A percentile compares a stretch with the other conserved stretches of the same genome.
phyloP scores from a whole-genome alignment of 1,284 basidiomycete species.

The Xerocomus minutiporus region DNA sequence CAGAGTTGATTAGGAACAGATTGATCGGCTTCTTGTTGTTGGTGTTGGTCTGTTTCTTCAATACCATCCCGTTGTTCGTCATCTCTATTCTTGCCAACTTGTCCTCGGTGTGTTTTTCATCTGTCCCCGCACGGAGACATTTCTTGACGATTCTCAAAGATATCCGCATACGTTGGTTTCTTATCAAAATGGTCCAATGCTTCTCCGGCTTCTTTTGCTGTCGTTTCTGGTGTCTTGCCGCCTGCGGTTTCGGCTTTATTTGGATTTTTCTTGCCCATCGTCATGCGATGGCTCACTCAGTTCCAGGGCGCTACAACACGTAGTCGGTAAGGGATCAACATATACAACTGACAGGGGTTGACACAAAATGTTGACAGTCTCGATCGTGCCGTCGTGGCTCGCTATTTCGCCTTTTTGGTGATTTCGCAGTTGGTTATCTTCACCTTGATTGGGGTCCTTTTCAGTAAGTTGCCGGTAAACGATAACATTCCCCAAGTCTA shows the following conservation, averaged over 20 bases:
- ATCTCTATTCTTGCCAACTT: slow-evolving; percentile 82
- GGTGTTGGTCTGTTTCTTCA: slow-evolving; percentile 77
- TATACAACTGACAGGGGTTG: neutral
- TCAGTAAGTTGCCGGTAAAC: slow-evolving; percentile 54
- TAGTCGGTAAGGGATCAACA: slow-evolving; percentile 23
- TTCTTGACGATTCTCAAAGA: slow-evolving; percentile 32
- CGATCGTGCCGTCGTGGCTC: slow-evolving; percentile 84
- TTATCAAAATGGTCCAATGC: slow-evolving; percentile 61
- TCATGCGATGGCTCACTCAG: slow-evolving; percentile 81
- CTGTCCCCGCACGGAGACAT: neutral
- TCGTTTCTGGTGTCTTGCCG: slow-evolving; percentile 85
- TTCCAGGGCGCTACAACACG: slow-evolving; percentile 81
- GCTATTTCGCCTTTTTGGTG: slow-evolving; percentile 89
- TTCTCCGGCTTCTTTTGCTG: slow-evolving; percentile 61
- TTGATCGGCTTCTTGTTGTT: slow-evolving; percentile 75
- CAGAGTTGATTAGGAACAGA: slow-evolving; percentile 62
- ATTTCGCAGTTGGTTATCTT: slow-evolving; percentile 89
- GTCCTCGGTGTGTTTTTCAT: slow-evolving; percentile 51
- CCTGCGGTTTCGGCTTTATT: slow-evolving; percentile 86
- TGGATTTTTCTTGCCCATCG: slow-evolving; percentile 79
- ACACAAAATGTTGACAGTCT: slow-evolving; percentile 43
- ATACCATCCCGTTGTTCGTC: slow-evolving; percentile 82
- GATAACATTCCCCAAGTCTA: neutral
- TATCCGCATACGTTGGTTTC: slow-evolving; percentile 68
- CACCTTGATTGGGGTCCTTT: slow-evolving; percentile 83